These are phyloP conservation scores for Entomophthora muscae DNA, from an alignment of 371 early-diverging fungal species.

Conservation along the genomic window DNA sequence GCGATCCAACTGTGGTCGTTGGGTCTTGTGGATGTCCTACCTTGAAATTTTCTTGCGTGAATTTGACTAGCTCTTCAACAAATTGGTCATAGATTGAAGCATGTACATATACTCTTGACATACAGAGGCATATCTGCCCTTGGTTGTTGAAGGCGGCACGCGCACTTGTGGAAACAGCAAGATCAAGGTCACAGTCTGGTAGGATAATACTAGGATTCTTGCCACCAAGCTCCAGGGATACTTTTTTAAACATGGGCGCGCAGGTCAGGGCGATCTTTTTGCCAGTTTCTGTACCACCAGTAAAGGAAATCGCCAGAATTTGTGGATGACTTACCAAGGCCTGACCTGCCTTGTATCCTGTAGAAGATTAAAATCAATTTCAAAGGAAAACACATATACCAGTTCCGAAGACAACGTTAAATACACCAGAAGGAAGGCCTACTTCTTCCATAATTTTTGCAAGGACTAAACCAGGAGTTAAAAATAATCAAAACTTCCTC, in stretches of 20 bases:
- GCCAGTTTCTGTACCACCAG: slow-evolving; percentile 60
- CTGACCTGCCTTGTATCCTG: slow-evolving; percentile 29
- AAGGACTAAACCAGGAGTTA: background rate
- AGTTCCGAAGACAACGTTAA: slow-evolving; percentile 60
- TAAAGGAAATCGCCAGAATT: slow-evolving; percentile 53
- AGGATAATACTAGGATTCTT: slow-evolving; percentile 63
- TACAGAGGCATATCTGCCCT: slow-evolving; percentile 43
- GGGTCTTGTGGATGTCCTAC: slow-evolving; percentile 43
- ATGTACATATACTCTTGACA: slow-evolving; percentile 52
- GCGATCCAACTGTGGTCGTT: slow-evolving; percentile 33
- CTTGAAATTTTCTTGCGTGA: slow-evolving; percentile 18
- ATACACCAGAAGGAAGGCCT: slow-evolving; percentile 50
- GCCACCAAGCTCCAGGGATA: slow-evolving; percentile 54
- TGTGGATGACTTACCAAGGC: slow-evolving; percentile 40
- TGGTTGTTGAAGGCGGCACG: slow-evolving; percentile 44
- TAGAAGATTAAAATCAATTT: background rate
- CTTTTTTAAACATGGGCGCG: slow-evolving; percentile 37
- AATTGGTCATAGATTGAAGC: slow-evolving; percentile 34
- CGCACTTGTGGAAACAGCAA: slow-evolving; percentile 29
- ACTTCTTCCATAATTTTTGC: slow-evolving; percentile 31
- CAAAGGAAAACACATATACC: slow-evolving; percentile 14
- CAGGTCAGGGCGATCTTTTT: slow-evolving; percentile 24
- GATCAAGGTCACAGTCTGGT: slow-evolving; percentile 46
- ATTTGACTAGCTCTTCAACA: slow-evolving; percentile 21
- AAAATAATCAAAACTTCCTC: background rate